Percentiles rank a stretch among this genome's conserved stretches.
These are phyloP conservation scores for Ajuga chamaepitys DNA, from an alignment of 257 asterid genomes.

Conservation along the genomic window DNA sequence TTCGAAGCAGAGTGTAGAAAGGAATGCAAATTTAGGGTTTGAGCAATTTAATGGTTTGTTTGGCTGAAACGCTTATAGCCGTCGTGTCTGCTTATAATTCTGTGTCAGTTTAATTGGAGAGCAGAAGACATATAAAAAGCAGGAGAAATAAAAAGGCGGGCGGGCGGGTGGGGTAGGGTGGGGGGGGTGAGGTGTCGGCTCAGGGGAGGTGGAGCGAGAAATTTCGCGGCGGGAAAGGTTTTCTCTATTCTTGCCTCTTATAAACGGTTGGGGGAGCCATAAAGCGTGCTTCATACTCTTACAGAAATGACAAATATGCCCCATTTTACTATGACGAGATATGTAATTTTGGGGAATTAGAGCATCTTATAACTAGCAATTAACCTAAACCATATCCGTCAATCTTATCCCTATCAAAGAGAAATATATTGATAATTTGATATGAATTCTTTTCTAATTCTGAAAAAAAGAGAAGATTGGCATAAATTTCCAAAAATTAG, in stretches of 20 bases:
- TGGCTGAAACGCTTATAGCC: background rate
- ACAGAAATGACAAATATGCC: background rate
- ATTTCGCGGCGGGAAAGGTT: slow-evolving; percentile 36
- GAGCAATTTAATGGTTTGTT: background rate
- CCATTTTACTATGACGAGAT: background rate
- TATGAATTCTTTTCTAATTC: too few species aligned
- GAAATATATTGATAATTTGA: too few species aligned
- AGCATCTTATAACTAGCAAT: too few species aligned
- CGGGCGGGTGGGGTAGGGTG: slow-evolving; percentile 13
- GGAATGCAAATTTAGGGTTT: slow-evolving; percentile 16
- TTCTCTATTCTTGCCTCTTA: slow-evolving; percentile 8
- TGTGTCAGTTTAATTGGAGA: background rate
- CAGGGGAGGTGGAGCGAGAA: slow-evolving; percentile 7
- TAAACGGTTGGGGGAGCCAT: slow-evolving; percentile 4
- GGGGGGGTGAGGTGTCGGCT: background rate
- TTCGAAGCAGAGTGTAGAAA: background rate
- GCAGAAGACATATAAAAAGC: background rate
- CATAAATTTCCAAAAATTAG: too few species aligned
- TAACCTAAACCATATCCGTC: too few species aligned
- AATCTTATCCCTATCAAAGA: too few species aligned
- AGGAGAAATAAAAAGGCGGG: background rate
- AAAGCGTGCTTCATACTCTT: background rate
- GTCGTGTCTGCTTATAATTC: background rate
- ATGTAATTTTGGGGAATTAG: too few species aligned
- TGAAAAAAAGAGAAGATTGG: too few species aligned